Evolutionary conservation across 257 asterid genomes (phyloP).

Genomic region (Striga asiatica): DNA sequence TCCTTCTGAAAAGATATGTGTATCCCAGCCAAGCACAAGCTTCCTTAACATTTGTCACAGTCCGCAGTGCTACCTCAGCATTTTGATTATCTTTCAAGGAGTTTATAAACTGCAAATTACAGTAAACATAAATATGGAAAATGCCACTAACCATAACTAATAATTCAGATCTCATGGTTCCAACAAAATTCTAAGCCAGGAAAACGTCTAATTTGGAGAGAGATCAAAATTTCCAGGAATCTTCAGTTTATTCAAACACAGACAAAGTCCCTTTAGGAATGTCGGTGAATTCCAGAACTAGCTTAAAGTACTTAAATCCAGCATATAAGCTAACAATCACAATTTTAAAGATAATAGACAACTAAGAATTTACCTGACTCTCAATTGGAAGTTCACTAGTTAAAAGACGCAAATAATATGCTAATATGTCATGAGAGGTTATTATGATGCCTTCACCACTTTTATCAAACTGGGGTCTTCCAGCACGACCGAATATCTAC

Average conservation of each 20-base stretch:
- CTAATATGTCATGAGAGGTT: constrained; percentile 76
- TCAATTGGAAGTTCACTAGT: constrained; percentile 97
- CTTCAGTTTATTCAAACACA: not conserved
- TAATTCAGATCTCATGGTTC: not conserved
- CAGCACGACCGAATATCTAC: constrained; percentile 99
- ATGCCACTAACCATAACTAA: not conserved
- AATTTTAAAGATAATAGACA: constrained; percentile 5
- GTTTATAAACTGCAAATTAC: constrained; percentile 64
- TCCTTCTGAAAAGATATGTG: constrained; percentile 91
- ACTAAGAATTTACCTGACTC: constrained; percentile 62
- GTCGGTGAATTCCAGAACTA: constrained; percentile 6
- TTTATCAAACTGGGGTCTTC: constrained; percentile 97
- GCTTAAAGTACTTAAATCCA: constrained; percentile 1
- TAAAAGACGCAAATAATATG: constrained; percentile 81
- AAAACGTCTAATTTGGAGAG: not conserved
- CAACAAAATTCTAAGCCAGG: not conserved
- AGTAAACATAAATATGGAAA: constrained; percentile 7
- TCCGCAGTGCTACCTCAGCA: constrained; percentile 98
- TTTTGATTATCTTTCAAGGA: constrained; percentile 91
- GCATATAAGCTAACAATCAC: not conserved
- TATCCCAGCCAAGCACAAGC: constrained; percentile 99
- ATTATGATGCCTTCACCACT: constrained; percentile 99
- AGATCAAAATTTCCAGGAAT: constrained; percentile 5
- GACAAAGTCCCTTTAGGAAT: not conserved
- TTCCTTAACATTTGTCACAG: constrained; percentile 97